These are phyloP conservation scores for Kregervanrija delftensis DNA, from an alignment of 805 yeast species.

Conservation along the genomic window DNA sequence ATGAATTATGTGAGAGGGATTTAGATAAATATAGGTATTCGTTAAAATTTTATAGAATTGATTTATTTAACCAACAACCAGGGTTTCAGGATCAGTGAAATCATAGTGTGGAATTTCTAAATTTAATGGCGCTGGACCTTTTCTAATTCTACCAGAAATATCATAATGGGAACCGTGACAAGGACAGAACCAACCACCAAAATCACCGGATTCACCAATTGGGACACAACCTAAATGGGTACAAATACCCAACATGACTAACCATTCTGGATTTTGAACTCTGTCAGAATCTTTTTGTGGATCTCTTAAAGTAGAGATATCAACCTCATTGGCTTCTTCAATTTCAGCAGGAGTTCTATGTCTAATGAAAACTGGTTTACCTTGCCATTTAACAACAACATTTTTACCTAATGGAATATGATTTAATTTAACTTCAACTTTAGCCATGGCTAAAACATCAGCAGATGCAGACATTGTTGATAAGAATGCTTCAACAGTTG, in stretches of 20 bases:
- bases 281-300: constrained; percentile 92
- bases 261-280: constrained; percentile 96
- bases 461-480: constrained; percentile 96
- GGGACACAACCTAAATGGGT: constrained; percentile 99
- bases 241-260: constrained; percentile 98
- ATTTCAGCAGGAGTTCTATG: constrained; percentile 94
- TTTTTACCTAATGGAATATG: constrained; percentile 97
- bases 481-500: constrained; percentile 90
- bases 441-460: constrained; percentile 98
- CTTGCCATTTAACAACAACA: constrained; percentile 99
- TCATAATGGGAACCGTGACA: constrained; percentile 99
- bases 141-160: constrained; percentile 99
- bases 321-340: constrained; percentile 85
- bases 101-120: constrained; percentile 93
- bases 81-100: constrained; percentile 67
- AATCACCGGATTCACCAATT: constrained; percentile 99
- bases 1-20: not conserved
- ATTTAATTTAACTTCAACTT: constrained; percentile 92
- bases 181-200: constrained; percentile 99
- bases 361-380: constrained; percentile 99
- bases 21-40: constrained; percentile 4
- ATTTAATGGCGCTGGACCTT: constrained; percentile 99
- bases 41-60: constrained; percentile 7
- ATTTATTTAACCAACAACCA: constrained; percentile 74
- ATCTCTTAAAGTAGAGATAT: constrained; percentile 76